Evolutionary conservation across 345 rosid genomes (phyloP).

Genomic region (Rubroshorea leprosula): DNA sequence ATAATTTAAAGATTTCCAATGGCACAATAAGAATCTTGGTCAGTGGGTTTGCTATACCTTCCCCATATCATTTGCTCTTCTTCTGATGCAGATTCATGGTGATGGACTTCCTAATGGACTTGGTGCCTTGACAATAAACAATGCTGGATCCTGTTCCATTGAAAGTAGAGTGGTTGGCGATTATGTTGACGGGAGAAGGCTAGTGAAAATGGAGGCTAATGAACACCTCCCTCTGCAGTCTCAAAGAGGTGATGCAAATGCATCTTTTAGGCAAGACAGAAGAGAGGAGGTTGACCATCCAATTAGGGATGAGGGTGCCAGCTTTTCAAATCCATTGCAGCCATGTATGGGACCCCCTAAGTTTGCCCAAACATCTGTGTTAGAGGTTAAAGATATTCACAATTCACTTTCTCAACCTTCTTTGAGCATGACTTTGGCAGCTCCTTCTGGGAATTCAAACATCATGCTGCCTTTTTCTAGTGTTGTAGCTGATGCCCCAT

Average conservation of each 20-base stretch:
- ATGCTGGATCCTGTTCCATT: slow-evolving; percentile 26
- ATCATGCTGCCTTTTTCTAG: slow-evolving; percentile 30
- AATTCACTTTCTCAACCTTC: slow-evolving; percentile 58
- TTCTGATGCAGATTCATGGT: slow-evolving; percentile 30
- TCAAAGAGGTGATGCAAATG: slow-evolving; percentile 32
- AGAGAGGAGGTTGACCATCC: slow-evolving; percentile 37
- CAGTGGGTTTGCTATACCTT: too few species aligned
- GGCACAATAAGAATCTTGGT: too few species aligned
- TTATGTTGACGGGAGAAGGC: slow-evolving; percentile 36
- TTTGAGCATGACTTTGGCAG: slow-evolving; percentile 51
- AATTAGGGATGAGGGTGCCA: slow-evolving; percentile 26
- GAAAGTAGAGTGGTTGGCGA: slow-evolving; percentile 33
- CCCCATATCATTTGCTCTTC: slow-evolving; percentile 7
- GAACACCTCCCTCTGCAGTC: slow-evolving; percentile 43
- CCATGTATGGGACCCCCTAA: slow-evolving; percentile 19
- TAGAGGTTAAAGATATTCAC: slow-evolving; percentile 47
- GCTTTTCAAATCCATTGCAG: slow-evolving; percentile 27
- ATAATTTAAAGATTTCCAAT: too few species aligned
- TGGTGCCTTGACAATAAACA: slow-evolving; percentile 28
- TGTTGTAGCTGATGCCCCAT: slow-evolving; percentile 36
- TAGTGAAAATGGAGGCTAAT: slow-evolving; percentile 37
- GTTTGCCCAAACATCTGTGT: slow-evolving; percentile 30
- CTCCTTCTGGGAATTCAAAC: slow-evolving; percentile 33
- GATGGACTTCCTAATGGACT: slow-evolving; percentile 39
- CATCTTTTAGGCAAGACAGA: slow-evolving; percentile 33